Percentiles rank a stretch among this genome's conserved stretches.
Evolutionary conservation across 2,329 filamentous ascomycete species (phyloP).

Genomic region (Penicillium oxalicum): DNA sequence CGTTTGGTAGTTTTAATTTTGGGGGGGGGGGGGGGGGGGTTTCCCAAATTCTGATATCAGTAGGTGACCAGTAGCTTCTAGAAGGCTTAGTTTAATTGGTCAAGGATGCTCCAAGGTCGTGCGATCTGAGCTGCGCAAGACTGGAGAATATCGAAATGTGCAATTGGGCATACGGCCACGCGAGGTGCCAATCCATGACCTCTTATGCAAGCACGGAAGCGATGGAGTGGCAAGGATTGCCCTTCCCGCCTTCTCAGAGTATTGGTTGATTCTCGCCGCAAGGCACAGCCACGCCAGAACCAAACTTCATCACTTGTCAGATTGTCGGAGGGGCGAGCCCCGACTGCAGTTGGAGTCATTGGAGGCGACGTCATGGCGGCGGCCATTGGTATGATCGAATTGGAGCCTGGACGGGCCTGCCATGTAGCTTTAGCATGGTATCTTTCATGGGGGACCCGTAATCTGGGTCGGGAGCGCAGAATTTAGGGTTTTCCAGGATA

Average conservation of each 20-base stretch:
- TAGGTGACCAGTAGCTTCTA: no score
- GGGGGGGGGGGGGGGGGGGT: no score
- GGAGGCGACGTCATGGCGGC: conserved; percentile 10
- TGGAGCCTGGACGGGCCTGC: no score
- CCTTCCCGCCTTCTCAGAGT: not conserved
- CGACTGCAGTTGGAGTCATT: not conserved
- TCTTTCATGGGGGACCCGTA: conserved; percentile 2
- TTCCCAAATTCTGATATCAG: no score
- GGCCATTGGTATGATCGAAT: not conserved
- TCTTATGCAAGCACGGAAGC: not conserved
- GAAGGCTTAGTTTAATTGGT: no score
- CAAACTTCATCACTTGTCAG: conserved; percentile 15
- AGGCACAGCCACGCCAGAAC: conserved; percentile 9
- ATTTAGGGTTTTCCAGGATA: conserved; percentile 13
- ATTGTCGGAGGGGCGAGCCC: conserved; percentile 3
- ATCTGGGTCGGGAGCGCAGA: conserved; percentile 2
- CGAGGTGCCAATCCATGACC: no score
- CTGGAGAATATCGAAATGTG: no score
- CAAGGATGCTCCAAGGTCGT: no score
- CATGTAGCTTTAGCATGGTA: not conserved
- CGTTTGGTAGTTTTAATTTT: no score
- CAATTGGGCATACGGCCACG: no score
- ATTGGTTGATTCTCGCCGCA: not conserved
- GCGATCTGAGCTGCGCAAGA: no score
- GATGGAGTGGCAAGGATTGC: not conserved